phyloP scores from a whole-genome alignment of 768 basidiomycete species.

The Lentinula guzmanii region DNA sequence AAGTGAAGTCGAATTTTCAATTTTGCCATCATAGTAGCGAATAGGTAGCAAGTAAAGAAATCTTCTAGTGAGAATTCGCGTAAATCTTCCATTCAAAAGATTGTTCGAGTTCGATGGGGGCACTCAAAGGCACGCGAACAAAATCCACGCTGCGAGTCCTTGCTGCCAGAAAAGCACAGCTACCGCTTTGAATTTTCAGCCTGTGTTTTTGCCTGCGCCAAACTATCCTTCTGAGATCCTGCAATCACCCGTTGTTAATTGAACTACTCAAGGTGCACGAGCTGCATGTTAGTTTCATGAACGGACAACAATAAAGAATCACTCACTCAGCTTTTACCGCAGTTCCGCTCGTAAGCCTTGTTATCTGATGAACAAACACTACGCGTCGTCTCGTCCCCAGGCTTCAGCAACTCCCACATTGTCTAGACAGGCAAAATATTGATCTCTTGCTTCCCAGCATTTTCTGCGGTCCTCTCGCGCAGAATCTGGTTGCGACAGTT shows the following conservation, averaged over 20 bases:
- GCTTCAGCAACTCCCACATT: constrained; percentile 60
- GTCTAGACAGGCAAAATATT: constrained; percentile 84
- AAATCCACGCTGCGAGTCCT: background rate
- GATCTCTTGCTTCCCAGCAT: constrained; percentile 85
- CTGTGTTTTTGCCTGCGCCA: constrained; percentile 40
- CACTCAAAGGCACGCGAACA: background rate
- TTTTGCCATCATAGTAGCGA: background rate
- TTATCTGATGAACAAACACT: constrained; percentile 51
- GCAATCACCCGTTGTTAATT: constrained; percentile 84
- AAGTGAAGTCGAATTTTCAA: background rate
- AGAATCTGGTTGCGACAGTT: constrained; percentile 7
- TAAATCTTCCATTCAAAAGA: background rate
- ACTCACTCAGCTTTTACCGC: constrained; percentile 88
- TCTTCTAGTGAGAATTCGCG: background rate
- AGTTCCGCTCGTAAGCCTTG: constrained; percentile 59
- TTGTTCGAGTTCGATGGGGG: background rate
- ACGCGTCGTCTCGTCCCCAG: constrained; percentile 58
- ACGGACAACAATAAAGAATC: background rate
- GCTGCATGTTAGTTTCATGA: background rate
- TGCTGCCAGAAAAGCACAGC: background rate
- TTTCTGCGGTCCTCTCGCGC: constrained; percentile 64
- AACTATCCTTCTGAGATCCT: constrained; percentile 69
- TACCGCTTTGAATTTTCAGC: constrained; percentile 24
- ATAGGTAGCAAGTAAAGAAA: background rate
- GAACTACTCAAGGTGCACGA: constrained; percentile 81